Evolutionary conservation across 2,329 filamentous ascomycete species (phyloP).

Genomic region (Clonostachys rosea): DNA sequence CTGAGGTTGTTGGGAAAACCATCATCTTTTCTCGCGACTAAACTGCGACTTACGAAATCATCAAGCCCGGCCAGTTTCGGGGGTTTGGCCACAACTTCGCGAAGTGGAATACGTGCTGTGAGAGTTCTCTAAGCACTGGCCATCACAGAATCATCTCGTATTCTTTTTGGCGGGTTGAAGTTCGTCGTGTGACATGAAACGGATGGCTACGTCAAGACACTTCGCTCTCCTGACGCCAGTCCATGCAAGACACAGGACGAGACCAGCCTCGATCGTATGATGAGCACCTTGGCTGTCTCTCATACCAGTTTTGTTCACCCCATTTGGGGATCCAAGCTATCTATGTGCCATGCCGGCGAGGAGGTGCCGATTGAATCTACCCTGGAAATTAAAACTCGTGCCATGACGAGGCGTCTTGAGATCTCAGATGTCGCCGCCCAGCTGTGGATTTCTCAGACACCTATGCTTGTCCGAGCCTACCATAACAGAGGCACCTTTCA

Average conservation of each 20-base stretch:
- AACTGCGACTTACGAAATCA: slow-evolving; percentile 13
- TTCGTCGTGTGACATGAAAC: slow-evolving; percentile 36
- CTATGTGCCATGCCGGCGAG: slow-evolving; percentile 20
- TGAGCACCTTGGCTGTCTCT: slow-evolving; percentile 17
- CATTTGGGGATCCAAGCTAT: slow-evolving; percentile 15
- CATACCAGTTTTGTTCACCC: not conserved
- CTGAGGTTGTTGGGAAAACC: slow-evolving; percentile 30
- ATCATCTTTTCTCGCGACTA: slow-evolving; percentile 29
- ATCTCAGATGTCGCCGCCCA: slow-evolving; percentile 28
- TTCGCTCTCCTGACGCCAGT: not conserved
- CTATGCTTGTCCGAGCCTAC: slow-evolving; percentile 38
- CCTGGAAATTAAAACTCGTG: slow-evolving; percentile 39
- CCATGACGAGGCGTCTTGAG: slow-evolving; percentile 19
- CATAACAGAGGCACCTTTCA: slow-evolving; percentile 28
- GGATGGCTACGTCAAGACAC: slow-evolving; percentile 27
- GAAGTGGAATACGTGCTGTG: slow-evolving; percentile 29
- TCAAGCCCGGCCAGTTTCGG: slow-evolving; percentile 25
- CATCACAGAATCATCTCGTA: slow-evolving; percentile 41
- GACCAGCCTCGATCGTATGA: slow-evolving; percentile 9
- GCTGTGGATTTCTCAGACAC: slow-evolving; percentile 40
- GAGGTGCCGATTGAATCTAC: slow-evolving; percentile 24
- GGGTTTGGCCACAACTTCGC: slow-evolving; percentile 40
- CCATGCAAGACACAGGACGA: not conserved
- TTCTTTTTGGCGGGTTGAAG: slow-evolving; percentile 30
- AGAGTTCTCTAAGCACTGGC: slow-evolving; percentile 29